These are phyloP conservation scores for Blastobotrys robertii DNA, from an alignment of 805 yeast genomes.

Conservation along the genomic window DNA sequence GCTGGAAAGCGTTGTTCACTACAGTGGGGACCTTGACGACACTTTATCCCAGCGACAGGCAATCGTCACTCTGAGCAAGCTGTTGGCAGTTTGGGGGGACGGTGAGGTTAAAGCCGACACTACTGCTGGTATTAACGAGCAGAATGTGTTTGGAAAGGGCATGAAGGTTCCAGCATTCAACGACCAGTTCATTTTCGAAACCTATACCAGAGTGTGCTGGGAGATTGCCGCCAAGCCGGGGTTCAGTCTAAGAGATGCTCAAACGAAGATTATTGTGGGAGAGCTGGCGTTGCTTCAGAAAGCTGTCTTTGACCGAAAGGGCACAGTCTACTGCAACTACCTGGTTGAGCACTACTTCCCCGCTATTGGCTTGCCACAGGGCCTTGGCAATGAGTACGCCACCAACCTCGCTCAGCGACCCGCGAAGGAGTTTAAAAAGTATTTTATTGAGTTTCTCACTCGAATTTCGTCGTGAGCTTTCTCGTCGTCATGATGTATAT, in stretches of 20 bases:
- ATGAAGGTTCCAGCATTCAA: constrained; percentile 60
- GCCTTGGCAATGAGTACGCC: constrained; percentile 52
- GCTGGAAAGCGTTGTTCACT: constrained; percentile 53
- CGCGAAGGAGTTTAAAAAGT: constrained; percentile 60
- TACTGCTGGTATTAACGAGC: constrained; percentile 21
- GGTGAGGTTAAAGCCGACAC: constrained; percentile 42
- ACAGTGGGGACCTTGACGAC: constrained; percentile 54
- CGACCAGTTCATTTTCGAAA: constrained; percentile 51
- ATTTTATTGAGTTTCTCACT: constrained; percentile 41
- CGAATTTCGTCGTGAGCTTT: constrained; percentile 13
- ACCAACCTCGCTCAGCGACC: constrained; percentile 46
- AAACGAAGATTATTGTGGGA: constrained; percentile 58
- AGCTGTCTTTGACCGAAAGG: constrained; percentile 43
- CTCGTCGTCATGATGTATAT: too few species aligned
- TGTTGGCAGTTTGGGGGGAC: constrained; percentile 55
- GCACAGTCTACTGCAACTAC: constrained; percentile 41
- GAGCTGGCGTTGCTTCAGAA: constrained; percentile 67
- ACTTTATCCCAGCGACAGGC: constrained; percentile 59
- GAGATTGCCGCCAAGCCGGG: constrained; percentile 71
- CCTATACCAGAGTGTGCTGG: constrained; percentile 56
- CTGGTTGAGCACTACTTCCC: constrained; percentile 43
- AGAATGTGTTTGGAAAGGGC: constrained; percentile 47
- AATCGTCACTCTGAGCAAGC: constrained; percentile 52
- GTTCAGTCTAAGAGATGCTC: constrained; percentile 69
- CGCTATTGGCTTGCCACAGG: constrained; percentile 47